Conservation (phyloP, 768 basidiomycete genomes). For the Nidularia sp. region DNA sequence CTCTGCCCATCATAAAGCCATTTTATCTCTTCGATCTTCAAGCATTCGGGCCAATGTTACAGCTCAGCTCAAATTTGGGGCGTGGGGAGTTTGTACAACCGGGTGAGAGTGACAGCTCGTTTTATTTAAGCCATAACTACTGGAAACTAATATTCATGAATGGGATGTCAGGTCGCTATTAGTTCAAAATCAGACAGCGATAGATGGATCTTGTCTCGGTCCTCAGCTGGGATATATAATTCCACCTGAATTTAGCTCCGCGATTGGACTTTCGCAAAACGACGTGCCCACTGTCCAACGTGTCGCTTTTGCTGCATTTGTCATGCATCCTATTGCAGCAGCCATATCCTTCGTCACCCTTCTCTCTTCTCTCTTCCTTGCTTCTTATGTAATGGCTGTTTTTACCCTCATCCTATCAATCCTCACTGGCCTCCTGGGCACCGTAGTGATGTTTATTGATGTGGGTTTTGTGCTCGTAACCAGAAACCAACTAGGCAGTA, state of each 20-base stretch:
- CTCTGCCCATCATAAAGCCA: conserved; percentile 67
- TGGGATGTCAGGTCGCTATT: no score
- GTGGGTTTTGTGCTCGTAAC: conserved; percentile 56
- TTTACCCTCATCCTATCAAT: conserved; percentile 56
- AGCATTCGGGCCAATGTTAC: conserved; percentile 48
- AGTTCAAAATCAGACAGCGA: no score
- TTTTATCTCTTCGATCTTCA: conserved; percentile 57
- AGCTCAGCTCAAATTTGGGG: conserved; percentile 66
- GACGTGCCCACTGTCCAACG: conserved; percentile 45
- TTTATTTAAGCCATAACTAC: not conserved
- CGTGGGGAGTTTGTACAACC: conserved; percentile 79
- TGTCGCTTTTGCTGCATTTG: conserved; percentile 48
- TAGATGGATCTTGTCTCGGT: conserved; percentile 40
- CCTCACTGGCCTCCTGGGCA: conserved; percentile 49
- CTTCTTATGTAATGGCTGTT: conserved; percentile 51
- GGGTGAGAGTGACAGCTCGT: conserved; percentile 25
- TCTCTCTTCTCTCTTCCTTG: conserved; percentile 54
- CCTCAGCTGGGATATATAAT: conserved; percentile 70
- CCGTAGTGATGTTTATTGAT: conserved; percentile 57
- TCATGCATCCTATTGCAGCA: conserved; percentile 67
- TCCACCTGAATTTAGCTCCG: conserved; percentile 35
- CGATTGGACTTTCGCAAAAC: conserved; percentile 38
- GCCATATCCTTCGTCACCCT: conserved; percentile 53
- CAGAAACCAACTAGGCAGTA: conserved; percentile 32
- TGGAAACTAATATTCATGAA: not conserved